These are phyloP conservation scores for Astrephomene gubernaculifera DNA, from an alignment of 139 green algal species.

Conservation along the genomic window DNA sequence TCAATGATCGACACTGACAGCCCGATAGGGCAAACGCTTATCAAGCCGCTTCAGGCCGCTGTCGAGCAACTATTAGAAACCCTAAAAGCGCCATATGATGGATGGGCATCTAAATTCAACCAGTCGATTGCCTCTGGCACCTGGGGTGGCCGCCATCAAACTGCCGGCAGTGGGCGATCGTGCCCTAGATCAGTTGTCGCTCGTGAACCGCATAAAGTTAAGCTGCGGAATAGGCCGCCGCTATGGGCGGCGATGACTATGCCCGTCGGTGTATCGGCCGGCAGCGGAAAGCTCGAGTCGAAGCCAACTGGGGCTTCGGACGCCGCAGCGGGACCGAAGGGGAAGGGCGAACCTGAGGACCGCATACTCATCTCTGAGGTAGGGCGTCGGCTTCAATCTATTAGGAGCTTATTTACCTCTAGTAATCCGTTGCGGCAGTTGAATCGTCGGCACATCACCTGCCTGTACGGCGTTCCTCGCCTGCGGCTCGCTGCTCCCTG, in stretches of 20 bases:
- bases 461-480: too few relatives aligned
- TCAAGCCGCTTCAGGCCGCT: background rate
- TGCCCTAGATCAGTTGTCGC: too few relatives aligned
- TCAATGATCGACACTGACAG: background rate
- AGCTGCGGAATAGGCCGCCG: background rate
- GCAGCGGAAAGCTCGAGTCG: background rate
- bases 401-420: too few relatives aligned
- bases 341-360: conserved; percentile 56
- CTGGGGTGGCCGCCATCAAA: background rate
- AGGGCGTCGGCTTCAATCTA: too few relatives aligned
- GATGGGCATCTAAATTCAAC: background rate
- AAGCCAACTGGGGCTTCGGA: background rate
- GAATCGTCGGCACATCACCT: too few relatives aligned
- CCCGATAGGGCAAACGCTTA: background rate
- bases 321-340: background rate
- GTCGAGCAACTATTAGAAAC: background rate
- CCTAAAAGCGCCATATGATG: background rate
- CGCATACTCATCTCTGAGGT: conserved; percentile 83
- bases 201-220: too few relatives aligned
- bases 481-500: too few relatives aligned
- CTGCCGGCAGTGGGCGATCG: background rate
- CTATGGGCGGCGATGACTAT: conserved; percentile 7
- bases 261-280: background rate
- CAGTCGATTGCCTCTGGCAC: background rate
- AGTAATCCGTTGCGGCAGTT: too few relatives aligned